Percentiles rank a stretch among this genome's conserved stretches.
These are phyloP conservation scores for Spirogloea muscicola DNA, from an alignment of 139 green algal species.

Conservation along the genomic window DNA sequence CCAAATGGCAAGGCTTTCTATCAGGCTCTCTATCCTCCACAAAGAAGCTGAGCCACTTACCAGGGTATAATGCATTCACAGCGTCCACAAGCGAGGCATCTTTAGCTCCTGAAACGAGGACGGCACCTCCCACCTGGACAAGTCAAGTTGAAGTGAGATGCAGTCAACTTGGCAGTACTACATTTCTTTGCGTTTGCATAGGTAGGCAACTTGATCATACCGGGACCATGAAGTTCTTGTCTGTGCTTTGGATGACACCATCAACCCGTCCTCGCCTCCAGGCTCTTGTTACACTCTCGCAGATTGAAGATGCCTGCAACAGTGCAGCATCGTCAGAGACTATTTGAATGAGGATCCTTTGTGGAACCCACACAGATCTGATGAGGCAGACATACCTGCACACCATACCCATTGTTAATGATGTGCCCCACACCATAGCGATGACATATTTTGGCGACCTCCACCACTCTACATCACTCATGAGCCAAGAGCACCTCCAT, in stretches of 20 bases:
- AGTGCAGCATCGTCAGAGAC: background rate
- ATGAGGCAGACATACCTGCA: conserved; percentile 61
- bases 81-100: conserved; percentile 56
- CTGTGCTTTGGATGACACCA: conserved; percentile 76
- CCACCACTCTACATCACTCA: conserved; percentile 10
- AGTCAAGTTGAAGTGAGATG: background rate
- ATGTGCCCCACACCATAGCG: conserved; percentile 71
- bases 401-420: conserved; percentile 97
- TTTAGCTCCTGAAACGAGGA: conserved; percentile 51
- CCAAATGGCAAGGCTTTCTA: too few species aligned
- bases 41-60: background rate
- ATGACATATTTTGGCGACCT: conserved; percentile 65
- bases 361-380: background rate
- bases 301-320: conserved; percentile 37
- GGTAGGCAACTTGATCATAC: too few species aligned
- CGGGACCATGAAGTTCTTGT: conserved; percentile 99
- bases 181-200: too few species aligned
- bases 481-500: too few species aligned
- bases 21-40: background rate
- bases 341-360: background rate
- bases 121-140: conserved; percentile 43
- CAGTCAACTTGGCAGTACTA: background rate
- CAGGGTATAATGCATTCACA: conserved; percentile 57
- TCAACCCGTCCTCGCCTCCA: conserved; percentile 78
- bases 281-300: conserved; percentile 37